These are phyloP conservation scores for Hymenoscyphus repandus DNA, from an alignment of 2,329 filamentous ascomycete genomes.

Conservation along the genomic window DNA sequence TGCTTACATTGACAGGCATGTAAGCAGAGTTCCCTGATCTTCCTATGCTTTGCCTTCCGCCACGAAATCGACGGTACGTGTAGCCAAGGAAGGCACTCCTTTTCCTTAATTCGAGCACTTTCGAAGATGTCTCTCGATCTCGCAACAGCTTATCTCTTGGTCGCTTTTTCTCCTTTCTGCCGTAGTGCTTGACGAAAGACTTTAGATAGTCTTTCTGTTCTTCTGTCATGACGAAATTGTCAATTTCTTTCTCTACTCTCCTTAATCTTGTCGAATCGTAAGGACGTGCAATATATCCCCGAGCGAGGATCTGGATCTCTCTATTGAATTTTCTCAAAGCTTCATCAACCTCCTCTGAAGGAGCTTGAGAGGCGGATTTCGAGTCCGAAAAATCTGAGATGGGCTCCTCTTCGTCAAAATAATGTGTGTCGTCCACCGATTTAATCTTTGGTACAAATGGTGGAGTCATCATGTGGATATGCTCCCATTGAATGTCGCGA, in stretches of 20 bases:
- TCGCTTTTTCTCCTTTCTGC: constrained; percentile 63
- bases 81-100: constrained; percentile 84
- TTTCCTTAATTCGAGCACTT: constrained; percentile 76
- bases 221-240: constrained; percentile 26
- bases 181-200: constrained; percentile 30
- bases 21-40: constrained; percentile 3
- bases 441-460: constrained; percentile 75
- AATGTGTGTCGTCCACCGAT: constrained; percentile 69
- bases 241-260: constrained; percentile 31
- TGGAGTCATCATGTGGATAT: constrained; percentile 63
- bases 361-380: constrained; percentile 10
- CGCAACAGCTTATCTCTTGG: constrained; percentile 81
- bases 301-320: constrained; percentile 31
- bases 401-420: constrained; percentile 80
- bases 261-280: constrained; percentile 27
- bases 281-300: constrained; percentile 27
- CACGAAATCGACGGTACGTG: constrained; percentile 60
- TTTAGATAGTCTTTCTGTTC: constrained; percentile 33
- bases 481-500: constrained; percentile 70
- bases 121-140: constrained; percentile 59
- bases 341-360: constrained; percentile 25
- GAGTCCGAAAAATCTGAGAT: constrained; percentile 59
- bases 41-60: constrained; percentile 8
- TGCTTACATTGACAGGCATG: constrained; percentile 4
- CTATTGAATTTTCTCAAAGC: constrained; percentile 30